Percentiles rank a stretch among this genome's conserved stretches.
phyloP scores from a whole-genome alignment of 305 asterid genomes.

The Plantago lanceolata region DNA sequence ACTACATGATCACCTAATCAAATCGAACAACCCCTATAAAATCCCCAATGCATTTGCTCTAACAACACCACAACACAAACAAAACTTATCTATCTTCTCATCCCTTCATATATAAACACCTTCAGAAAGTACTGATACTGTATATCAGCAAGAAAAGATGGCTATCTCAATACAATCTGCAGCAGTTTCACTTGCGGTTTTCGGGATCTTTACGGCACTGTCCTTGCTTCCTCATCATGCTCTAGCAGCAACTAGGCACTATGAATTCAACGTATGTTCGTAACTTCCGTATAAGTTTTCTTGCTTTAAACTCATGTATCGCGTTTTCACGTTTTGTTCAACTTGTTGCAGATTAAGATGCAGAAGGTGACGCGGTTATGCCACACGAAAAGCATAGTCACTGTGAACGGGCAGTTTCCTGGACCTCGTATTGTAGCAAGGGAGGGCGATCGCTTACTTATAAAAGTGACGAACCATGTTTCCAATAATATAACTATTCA shows the following conservation, averaged over 20 bases:
- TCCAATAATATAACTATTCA: constrained; percentile 41
- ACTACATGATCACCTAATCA: no score
- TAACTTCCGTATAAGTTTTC: background rate
- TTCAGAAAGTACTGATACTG: no score
- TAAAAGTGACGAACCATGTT: constrained; percentile 40
- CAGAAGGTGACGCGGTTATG: constrained; percentile 38
- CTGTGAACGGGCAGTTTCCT: constrained; percentile 43
- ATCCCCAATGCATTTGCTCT: no score
- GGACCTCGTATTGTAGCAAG: constrained; percentile 42
- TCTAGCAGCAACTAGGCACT: constrained; percentile 28
- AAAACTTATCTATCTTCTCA: no score
- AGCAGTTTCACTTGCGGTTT: no score
- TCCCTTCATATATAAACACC: no score
- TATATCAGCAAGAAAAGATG: no score
- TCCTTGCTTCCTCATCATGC: constrained; percentile 24
- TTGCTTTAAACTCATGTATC: background rate
- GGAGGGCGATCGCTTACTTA: constrained; percentile 43
- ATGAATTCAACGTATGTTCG: constrained; percentile 33
- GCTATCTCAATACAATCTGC: no score
- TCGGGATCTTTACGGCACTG: constrained; percentile 9
- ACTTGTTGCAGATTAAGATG: constrained; percentile 31
- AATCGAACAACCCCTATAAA: no score
- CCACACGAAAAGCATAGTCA: constrained; percentile 38
- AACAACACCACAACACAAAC: no score
- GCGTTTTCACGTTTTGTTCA: background rate